Evolutionary conservation across 1,284 basidiomycete genomes (phyloP), one percentile per base, ranked within the genome.

Genomic region (Cryptococcus sp.): DNA sequence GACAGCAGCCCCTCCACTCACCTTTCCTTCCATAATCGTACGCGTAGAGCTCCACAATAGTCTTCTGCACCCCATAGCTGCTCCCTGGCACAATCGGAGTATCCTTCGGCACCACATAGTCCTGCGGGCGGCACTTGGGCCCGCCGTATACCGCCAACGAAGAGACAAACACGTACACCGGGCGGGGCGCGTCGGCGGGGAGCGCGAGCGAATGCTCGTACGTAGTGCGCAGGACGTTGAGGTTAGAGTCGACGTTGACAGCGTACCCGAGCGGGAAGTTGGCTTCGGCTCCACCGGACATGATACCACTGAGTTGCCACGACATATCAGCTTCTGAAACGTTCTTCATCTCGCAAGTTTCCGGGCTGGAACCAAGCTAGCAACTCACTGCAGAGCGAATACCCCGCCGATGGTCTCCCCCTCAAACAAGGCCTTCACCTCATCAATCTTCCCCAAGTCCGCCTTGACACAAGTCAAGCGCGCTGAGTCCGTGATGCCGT

Each of bases 271-370:
- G 71, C 44, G 83, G 82, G 66, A 86, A 85, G 66, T 85, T 80
- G 57, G 83, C 82, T 69, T 87, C 85, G 16, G 83, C 80, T 18
- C 83, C 84, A 21, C 84, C 82, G n/a, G 83, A 85, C 85, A 86
- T 85, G 70, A 85, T 83, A 1, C 84, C 84, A 64, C 74, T 78
- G 60, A 33, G n/a, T 33, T 33, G 28, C 28, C 5, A 5, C 9
- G 28, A 9, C 4, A 33, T 33, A 33, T n/a, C n/a, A n/a, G n/a
- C n/a, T n/a, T n/a, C n/a, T n/a, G n/a, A n/a, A n/a, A 42, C 24
- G 7, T 38, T 46, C 24, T 40, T 7, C 24, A 20, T 44, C 49
- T n/a, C n/a, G 39, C 18, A 24, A 4, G 44, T 13, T n/a, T 49
- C 33, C 13, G n/a, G 47, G 18, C 23, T n/a, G 18, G 18, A 5